phyloP scores from a whole-genome alignment of 352 stramenopile genomes.

The Phytopythium litorale region DNA sequence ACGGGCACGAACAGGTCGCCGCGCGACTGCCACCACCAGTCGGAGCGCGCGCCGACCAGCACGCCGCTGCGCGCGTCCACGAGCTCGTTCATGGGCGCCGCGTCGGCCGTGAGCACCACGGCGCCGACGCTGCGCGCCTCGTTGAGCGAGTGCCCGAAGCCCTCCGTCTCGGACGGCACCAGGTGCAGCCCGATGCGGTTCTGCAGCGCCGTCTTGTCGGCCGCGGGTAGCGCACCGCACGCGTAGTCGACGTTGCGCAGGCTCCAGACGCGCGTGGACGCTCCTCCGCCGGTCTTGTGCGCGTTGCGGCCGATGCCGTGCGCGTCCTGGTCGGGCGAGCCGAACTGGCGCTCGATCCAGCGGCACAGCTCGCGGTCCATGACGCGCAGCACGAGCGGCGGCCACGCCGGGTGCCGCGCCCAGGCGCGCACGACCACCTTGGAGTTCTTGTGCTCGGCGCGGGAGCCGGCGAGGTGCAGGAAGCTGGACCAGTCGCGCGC shows the following conservation, averaged over 20 bases:
- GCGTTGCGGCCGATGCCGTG: constrained; percentile 7
- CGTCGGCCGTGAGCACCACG: constrained; percentile 73
- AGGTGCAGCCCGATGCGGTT: constrained; percentile 76
- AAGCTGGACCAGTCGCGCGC: constrained; percentile 74
- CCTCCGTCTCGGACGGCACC: constrained; percentile 73
- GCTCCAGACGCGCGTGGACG: constrained; percentile 22
- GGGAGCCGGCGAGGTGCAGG: constrained; percentile 46
- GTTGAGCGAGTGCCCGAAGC: constrained; percentile 87
- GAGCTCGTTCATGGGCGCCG: constrained; percentile 83
- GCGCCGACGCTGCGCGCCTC: constrained; percentile 70
- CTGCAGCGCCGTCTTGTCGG: constrained; percentile 59
- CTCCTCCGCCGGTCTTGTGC: background rate
- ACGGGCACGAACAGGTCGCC: constrained; percentile 84
- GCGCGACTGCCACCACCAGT: constrained; percentile 82
- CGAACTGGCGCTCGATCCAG: constrained; percentile 65
- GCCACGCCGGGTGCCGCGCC: constrained; percentile 71
- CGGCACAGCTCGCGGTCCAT: constrained; percentile 58
- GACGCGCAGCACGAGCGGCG: constrained; percentile 61
- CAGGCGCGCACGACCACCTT: constrained; percentile 65
- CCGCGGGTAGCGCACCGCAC: constrained; percentile 49
- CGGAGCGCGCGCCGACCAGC: constrained; percentile 45
- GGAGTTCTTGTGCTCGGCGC: constrained; percentile 76
- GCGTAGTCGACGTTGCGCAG: constrained; percentile 78
- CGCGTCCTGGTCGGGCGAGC: constrained; percentile 18
- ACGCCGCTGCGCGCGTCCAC: constrained; percentile 69